Evolutionary conservation across 2,329 filamentous ascomycete genomes (phyloP).

Genomic region (Lasiodiplodia gonubiensis): DNA sequence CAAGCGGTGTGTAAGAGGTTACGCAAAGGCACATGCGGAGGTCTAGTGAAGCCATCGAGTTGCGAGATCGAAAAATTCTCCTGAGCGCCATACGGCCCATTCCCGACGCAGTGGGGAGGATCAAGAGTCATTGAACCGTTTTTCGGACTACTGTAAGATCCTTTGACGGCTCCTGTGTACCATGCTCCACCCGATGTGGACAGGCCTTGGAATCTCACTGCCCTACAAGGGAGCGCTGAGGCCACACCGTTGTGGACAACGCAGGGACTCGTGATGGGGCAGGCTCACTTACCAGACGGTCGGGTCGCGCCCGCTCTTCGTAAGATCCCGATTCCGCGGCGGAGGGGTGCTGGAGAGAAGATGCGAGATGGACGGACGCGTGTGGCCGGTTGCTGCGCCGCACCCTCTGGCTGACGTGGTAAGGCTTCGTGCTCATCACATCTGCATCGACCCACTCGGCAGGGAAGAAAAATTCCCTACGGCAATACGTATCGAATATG

Average conservation of each 20-base stretch:
- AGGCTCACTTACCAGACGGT: slow-evolving; percentile 12
- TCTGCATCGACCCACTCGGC: not conserved
- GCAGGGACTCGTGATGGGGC: slow-evolving; percentile 17
- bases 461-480: not conserved
- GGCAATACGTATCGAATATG: not conserved
- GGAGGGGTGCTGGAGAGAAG: slow-evolving; percentile 13
- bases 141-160: not conserved
- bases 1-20: slow-evolving; percentile 16
- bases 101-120: not conserved
- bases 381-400: slow-evolving; percentile 16
- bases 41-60: not conserved
- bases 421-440: slow-evolving; percentile 6
- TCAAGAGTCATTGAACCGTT: slow-evolving; percentile 11
- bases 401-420: slow-evolving; percentile 22
- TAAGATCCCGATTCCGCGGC: slow-evolving; percentile 25
- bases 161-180: not conserved
- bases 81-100: not conserved
- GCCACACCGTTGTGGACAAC: slow-evolving; percentile 8
- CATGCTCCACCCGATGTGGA: slow-evolving; percentile 11
- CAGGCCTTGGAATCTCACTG: not conserved
- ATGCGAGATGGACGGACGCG: slow-evolving; percentile 16
- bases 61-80: not conserved
- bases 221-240: slow-evolving; percentile 14
- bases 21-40: not conserved
- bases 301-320: slow-evolving; percentile 16